Evolutionary conservation across 352 stramenopile genomes (phyloP).

Genomic region (Globisporangium cederbergense): DNA sequence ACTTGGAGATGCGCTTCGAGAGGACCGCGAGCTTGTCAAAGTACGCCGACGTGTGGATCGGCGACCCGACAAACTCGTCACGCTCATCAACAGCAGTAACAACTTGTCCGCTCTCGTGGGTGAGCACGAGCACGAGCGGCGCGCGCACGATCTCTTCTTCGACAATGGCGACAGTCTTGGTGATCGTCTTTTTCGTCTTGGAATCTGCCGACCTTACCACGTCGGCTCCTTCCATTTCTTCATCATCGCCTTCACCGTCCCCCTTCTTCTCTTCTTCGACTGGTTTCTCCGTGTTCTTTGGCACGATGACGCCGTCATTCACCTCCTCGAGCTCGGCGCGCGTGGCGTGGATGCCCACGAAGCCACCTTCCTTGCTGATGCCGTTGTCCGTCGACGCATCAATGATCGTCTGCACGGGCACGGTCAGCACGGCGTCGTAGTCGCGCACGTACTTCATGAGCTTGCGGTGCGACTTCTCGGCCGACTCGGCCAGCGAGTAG

Average conservation of each 20-base stretch:
- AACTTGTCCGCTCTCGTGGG: conserved; percentile 3
- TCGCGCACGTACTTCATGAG: conserved; percentile 97
- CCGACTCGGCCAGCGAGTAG: conserved; percentile 97
- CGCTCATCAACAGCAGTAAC: not conserved
- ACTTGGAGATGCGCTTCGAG: conserved; percentile 74
- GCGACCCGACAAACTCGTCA: conserved; percentile 7
- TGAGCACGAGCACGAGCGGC: conserved; percentile 12
- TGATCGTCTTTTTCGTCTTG: conserved; percentile 18
- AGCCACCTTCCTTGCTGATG: conserved; percentile 80
- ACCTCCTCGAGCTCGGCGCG: conserved; percentile 55
- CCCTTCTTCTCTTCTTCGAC: conserved; percentile 17
- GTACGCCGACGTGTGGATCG: conserved; percentile 31
- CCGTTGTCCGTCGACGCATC: conserved; percentile 83
- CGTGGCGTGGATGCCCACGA: conserved; percentile 67
- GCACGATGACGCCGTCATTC: conserved; percentile 44
- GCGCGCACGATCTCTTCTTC: conserved; percentile 10
- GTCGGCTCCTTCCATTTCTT: not conserved
- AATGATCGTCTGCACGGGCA: conserved; percentile 86
- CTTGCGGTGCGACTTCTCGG: conserved; percentile 97
- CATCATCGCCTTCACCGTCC: conserved; percentile 11
- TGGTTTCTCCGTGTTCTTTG: conserved; percentile 24
- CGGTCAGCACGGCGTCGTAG: conserved; percentile 82
- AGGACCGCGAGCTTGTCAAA: conserved; percentile 50
- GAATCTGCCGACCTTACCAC: not conserved
- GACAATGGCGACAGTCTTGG: not conserved